phyloP scores from a whole-genome alignment of 768 basidiomycete species.

The Tephrocybe sp. region DNA sequence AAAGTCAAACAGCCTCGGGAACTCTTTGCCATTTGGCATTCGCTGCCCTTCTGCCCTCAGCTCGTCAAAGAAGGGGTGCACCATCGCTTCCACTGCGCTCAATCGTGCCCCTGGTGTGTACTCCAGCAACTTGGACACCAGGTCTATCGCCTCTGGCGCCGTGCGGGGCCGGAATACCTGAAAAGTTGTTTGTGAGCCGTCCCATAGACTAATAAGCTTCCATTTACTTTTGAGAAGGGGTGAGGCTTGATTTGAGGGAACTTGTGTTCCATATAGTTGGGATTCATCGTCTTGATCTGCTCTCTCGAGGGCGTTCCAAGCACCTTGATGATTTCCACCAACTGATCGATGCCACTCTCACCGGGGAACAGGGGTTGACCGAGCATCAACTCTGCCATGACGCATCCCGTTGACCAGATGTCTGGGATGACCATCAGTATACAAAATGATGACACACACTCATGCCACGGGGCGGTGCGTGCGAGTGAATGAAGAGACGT shows the following conservation, averaged over 20 bases:
- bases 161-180: conserved; percentile 99
- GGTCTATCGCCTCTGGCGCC: conserved; percentile 91
- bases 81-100: conserved; percentile 88
- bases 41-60: conserved; percentile 83
- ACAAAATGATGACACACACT: background rate
- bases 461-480: no score
- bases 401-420: conserved; percentile 99
- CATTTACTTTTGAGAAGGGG: conserved; percentile 88
- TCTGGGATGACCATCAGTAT: no score
- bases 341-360: conserved; percentile 97
- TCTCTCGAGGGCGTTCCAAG: conserved; percentile 97
- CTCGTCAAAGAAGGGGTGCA: conserved; percentile 97
- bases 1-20: conserved; percentile 93
- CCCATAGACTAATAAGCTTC: conserved; percentile 6
- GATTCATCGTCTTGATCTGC: conserved; percentile 99
- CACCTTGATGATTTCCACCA: conserved; percentile 99
- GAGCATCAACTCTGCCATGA: conserved; percentile 99
- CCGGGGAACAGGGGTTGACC: conserved; percentile 99
- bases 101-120: conserved; percentile 95
- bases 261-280: conserved; percentile 99
- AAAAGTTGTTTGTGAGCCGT: conserved; percentile 11
- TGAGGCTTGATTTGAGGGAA: conserved; percentile 99
- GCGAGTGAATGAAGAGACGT: conserved; percentile 29
- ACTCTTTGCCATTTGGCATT: conserved; percentile 97
- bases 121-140: conserved; percentile 92